Evolutionary conservation across 192 early-diverging fungal genomes (phyloP), one percentile per base, ranked within the genome.

Genomic region (Coemansia sp.): DNA sequence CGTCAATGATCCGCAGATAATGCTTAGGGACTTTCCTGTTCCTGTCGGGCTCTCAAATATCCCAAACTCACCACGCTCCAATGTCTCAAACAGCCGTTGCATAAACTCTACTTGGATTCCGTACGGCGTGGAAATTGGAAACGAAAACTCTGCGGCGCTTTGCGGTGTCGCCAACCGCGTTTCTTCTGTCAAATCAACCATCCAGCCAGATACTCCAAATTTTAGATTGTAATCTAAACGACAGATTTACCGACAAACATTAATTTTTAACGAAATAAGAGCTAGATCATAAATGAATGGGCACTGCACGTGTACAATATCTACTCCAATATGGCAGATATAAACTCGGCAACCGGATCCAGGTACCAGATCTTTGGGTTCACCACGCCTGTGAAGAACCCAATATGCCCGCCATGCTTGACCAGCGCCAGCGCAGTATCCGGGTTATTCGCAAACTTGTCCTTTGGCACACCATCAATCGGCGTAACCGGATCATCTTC

Each of bases 1-100:
- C 29, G 82, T 87, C 15, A 95, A 64, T 2, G 92, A 83, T 0
- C 93, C 92, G 78, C 92, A 94, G 29, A 95, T 89, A 27, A 97
- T 79, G 57, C 87, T 90, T 5, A 97, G 84, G 25, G 92, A 92
- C 76, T 97, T 97, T 29, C 95, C 94, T 1, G 95, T 97, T 1
- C 95, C 95, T 8, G 95, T 97, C 12, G 95, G 95, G 24, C 88
- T 90, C 72, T 97, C 95, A 61, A 97, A 92, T 11, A 97, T 86
- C 17, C 86, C 88, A 49, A 97, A 82, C 52, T 90, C 84, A 6
- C 84, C 67, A 15, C 84, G 49, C 32, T 92, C 87, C 15, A 94
- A 79, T 8, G 84, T 84, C 32, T 86, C 73, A 67, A 91, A 94
- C 43, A 96, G 69, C 22, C 72, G 73, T 23, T 71, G 59, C 92